Percentiles rank a stretch among this genome's conserved stretches.
Conservation (phyloP, 179 eudicot species). For the Patellifolia procumbens region DNA sequence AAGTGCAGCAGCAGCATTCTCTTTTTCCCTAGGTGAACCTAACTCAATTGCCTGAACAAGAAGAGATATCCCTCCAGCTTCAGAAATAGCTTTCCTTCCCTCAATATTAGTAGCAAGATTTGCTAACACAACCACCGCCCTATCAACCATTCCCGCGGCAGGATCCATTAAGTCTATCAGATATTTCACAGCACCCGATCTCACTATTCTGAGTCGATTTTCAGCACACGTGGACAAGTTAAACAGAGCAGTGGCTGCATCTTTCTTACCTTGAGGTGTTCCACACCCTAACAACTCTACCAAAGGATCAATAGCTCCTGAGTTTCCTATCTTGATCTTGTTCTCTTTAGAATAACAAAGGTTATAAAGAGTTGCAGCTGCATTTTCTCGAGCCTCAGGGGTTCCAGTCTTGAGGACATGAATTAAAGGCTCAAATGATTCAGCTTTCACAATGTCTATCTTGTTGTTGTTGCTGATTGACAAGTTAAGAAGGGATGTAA, state of each 20-base stretch:
- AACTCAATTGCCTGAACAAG: conserved; percentile 68
- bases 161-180: conserved; percentile 61
- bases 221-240: conserved; percentile 54
- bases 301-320: conserved; percentile 60
- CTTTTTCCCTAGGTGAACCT: conserved; percentile 67
- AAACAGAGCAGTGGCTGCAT: conserved; percentile 62
- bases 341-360: conserved; percentile 49
- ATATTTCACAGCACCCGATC: conserved; percentile 44
- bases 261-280: conserved; percentile 60
- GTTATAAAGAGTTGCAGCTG: conserved; percentile 67
- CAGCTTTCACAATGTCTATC: conserved; percentile 42
- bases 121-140: conserved; percentile 61
- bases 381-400: conserved; percentile 58
- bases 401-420: conserved; percentile 61
- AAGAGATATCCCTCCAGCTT: conserved; percentile 58
- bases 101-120: conserved; percentile 53
- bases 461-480: conserved; percentile 60
- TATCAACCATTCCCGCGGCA: conserved; percentile 61
- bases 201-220: conserved; percentile 53
- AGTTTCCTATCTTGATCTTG: conserved; percentile 47
- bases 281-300: conserved; percentile 56
- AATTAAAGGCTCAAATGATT: conserved; percentile 53
- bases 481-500: conserved; percentile 59
- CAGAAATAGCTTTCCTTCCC: conserved; percentile 54
- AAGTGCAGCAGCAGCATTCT: conserved; percentile 67